A percentile compares a stretch with the other conserved stretches of the same genome.
Evolutionary conservation across 352 stramenopile species (phyloP).

Genomic region (Sclerospora graminicola): DNA sequence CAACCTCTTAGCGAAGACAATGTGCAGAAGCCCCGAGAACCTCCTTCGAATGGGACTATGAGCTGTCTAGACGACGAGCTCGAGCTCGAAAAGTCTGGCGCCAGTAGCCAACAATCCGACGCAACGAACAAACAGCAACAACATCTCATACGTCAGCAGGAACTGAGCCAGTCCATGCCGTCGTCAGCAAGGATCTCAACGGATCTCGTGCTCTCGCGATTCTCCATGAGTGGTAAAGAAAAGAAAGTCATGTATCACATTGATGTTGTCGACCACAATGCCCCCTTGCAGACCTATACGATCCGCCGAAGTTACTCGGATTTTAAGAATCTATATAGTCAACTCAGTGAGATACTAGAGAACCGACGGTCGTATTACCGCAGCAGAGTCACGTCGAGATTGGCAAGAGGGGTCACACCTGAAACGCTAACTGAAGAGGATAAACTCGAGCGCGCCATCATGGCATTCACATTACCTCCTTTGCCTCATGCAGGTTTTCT

Average conservation of each 20-base stretch:
- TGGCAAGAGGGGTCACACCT: conserved; percentile 7
- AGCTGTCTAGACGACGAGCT: conserved; percentile 24
- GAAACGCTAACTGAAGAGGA: conserved; percentile 19
- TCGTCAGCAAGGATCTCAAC: conserved; percentile 28
- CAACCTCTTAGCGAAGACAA: conserved; percentile 26
- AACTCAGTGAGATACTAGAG: conserved; percentile 59
- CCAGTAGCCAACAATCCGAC: conserved; percentile 6
- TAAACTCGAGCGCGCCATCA: conserved; percentile 38
- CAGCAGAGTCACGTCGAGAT: conserved; percentile 17
- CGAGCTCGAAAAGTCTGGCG: conserved; percentile 15
- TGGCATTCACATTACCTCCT: conserved; percentile 53
- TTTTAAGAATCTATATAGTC: conserved; percentile 67
- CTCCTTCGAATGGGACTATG: conserved; percentile 17
- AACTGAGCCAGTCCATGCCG: conserved; percentile 14
- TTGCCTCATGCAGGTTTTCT: conserved; percentile 64
- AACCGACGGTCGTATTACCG: conserved; percentile 50
- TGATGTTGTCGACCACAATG: conserved; percentile 63
- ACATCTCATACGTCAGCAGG: conserved; percentile 13
- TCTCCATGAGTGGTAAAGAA: conserved; percentile 53
- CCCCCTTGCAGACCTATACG: conserved; percentile 72
- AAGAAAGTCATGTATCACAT: conserved; percentile 86
- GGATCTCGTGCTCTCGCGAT: conserved; percentile 61
- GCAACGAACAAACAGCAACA: conserved; percentile 1
- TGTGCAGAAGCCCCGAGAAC: conserved; percentile 8
- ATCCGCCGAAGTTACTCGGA: conserved; percentile 79